Evolutionary conservation across 176 grass and related monocot genomes (phyloP).

Genomic region (Thinopyrum elongatum): DNA sequence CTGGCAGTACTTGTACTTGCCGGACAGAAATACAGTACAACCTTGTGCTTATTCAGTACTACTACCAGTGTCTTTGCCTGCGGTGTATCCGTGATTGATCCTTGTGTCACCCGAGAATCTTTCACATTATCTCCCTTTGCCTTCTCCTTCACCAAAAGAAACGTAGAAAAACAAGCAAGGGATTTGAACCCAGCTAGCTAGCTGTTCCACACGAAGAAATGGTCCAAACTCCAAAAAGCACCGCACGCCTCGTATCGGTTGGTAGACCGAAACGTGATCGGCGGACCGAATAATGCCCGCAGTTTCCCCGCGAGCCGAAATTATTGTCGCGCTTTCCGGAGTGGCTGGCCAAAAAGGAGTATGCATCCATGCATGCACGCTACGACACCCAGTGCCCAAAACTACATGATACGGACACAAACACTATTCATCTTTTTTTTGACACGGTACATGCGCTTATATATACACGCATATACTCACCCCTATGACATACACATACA

Average conservation of each 20-base stretch:
- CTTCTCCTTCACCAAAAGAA: conserved; percentile 20
- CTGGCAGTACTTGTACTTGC: too few species aligned
- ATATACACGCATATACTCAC: too few species aligned
- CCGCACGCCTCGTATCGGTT: conserved; percentile 41
- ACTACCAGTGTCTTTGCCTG: background rate
- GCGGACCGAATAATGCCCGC: conserved; percentile 21
- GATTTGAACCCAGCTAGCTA: background rate
- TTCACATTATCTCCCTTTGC: background rate
- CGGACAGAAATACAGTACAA: too few species aligned
- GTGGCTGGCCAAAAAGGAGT: conserved; percentile 30
- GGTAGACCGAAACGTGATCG: conserved; percentile 31
- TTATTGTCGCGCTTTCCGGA: conserved; percentile 44
- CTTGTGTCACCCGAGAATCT: background rate
- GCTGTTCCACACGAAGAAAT: conserved; percentile 10
- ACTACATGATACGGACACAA: background rate
- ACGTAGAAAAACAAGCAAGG: background rate
- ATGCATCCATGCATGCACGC: background rate
- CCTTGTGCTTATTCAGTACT: conserved; percentile 18
- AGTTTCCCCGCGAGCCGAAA: background rate
- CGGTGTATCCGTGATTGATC: too few species aligned
- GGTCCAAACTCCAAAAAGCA: conserved; percentile 11
- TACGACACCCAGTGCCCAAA: background rate
- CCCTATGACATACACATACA: too few species aligned
- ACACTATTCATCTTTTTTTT: too few species aligned
- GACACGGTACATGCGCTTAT: too few species aligned